These are phyloP conservation scores for Fusarium luffae DNA, from an alignment of 2,329 filamentous ascomycete species.

Conservation along the genomic window DNA sequence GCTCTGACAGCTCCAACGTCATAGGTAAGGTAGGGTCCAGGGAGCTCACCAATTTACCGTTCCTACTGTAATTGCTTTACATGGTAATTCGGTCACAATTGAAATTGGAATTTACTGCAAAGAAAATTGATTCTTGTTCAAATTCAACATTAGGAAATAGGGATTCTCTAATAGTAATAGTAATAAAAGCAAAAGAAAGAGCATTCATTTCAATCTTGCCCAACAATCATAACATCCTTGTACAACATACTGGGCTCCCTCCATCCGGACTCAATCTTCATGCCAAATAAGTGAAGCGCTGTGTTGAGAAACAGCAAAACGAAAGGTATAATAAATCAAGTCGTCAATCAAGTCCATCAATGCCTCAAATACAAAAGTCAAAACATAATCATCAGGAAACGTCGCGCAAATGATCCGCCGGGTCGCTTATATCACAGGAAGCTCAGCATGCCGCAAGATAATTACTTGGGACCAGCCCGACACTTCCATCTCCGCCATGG, in stretches of 20 bases:
- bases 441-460: constrained; percentile 68
- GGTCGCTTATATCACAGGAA: constrained; percentile 18
- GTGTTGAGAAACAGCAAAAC: constrained; percentile 19
- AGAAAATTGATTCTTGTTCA: neutral
- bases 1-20: constrained; percentile 37
- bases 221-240: constrained; percentile 31
- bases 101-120: neutral
- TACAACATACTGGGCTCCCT: neutral
- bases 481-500: constrained; percentile 70
- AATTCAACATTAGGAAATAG: constrained; percentile 5
- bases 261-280: constrained; percentile 28
- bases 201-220: constrained; percentile 36
- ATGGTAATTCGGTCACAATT: neutral
- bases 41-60: neutral
- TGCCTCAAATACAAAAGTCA: constrained; percentile 7
- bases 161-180: constrained; percentile 8
- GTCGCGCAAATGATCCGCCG: constrained; percentile 12
- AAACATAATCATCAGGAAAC: constrained; percentile 10
- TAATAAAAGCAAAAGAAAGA: constrained; percentile 17
- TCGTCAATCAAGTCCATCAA: constrained; percentile 25
- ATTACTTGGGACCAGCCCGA: constrained; percentile 75
- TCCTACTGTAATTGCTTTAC: neutral
- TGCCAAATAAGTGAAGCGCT: constrained; percentile 24
- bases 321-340: constrained; percentile 32
- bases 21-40: constrained; percentile 14